Conservation (phyloP, 2,329 filamentous ascomycete species). For the Aspergillus japonicus region DNA sequence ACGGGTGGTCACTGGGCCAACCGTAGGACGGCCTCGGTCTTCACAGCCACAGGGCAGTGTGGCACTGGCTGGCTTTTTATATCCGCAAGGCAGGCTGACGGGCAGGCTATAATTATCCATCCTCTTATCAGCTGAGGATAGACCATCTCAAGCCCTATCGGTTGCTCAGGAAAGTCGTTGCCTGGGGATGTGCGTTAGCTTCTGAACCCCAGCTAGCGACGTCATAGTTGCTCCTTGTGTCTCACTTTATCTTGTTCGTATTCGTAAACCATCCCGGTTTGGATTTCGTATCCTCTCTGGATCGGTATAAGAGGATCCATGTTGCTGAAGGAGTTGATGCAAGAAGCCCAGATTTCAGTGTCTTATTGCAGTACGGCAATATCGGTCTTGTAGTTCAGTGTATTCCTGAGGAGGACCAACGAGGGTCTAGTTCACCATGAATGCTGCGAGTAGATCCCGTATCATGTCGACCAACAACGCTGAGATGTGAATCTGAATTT, state of each 20-base stretch:
- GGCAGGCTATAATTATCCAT: background rate
- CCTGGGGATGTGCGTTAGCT: background rate
- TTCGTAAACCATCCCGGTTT: background rate
- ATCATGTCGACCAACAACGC: background rate
- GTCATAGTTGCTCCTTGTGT: background rate
- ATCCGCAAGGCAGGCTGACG: background rate
- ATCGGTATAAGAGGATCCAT: background rate
- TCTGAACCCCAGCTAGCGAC: background rate
- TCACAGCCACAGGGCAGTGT: constrained; percentile 19
- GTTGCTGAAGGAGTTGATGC: too few species aligned
- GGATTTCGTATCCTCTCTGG: background rate
- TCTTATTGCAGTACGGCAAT: too few species aligned
- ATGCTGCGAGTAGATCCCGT: too few species aligned
- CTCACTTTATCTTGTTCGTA: background rate
- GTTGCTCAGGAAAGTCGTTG: background rate
- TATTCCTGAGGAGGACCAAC: too few species aligned
- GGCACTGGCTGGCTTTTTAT: constrained; percentile 1
- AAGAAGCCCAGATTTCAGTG: too few species aligned
- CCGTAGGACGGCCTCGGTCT: constrained; percentile 3
- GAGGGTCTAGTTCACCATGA: too few species aligned
- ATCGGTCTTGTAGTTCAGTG: too few species aligned
- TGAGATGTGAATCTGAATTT: background rate
- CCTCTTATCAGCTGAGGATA: background rate
- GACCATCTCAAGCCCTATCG: background rate
- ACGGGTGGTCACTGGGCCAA: constrained; percentile 23